These are phyloP conservation scores for Rhodocollybia butyracea DNA, from an alignment of 768 basidiomycete species.

Conservation along the genomic window DNA sequence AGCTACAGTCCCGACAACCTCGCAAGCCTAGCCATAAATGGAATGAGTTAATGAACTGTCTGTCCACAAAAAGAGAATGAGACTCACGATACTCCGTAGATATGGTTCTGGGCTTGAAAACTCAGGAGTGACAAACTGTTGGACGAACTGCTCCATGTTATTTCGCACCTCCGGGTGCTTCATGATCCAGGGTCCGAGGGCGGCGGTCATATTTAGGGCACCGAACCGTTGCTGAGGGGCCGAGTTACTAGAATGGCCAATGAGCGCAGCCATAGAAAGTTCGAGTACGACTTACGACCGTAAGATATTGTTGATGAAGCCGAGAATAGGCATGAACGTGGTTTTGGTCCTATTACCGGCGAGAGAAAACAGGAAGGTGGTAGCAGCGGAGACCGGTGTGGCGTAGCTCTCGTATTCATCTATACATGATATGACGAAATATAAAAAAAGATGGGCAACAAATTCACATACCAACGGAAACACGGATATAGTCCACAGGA, in stretches of 20 bases:
- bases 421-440: conserved; percentile 20
- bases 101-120: conserved; percentile 66
- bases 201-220: conserved; percentile 78
- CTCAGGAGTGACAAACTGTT: conserved; percentile 72
- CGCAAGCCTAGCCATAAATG: conserved; percentile 56
- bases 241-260: conserved; percentile 27
- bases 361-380: conserved; percentile 75
- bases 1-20: conserved; percentile 73
- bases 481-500: conserved; percentile 78
- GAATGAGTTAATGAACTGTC: background rate
- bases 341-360: conserved; percentile 77
- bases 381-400: conserved; percentile 75
- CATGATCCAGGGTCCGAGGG: conserved; percentile 77
- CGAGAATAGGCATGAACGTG: conserved; percentile 79
- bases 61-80: conserved; percentile 9
- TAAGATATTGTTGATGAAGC: conserved; percentile 73
- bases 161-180: conserved; percentile 76
- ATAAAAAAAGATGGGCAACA: background rate
- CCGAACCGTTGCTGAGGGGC: conserved; percentile 72
- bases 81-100: conserved; percentile 72
- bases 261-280: background rate
- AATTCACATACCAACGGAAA: conserved; percentile 58
- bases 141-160: conserved; percentile 75
- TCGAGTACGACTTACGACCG: conserved; percentile 44
- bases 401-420: conserved; percentile 82